These are phyloP conservation scores for Leishmania turanica DNA, from an alignment of 208 protist genomes.

Conservation along the genomic window DNA sequence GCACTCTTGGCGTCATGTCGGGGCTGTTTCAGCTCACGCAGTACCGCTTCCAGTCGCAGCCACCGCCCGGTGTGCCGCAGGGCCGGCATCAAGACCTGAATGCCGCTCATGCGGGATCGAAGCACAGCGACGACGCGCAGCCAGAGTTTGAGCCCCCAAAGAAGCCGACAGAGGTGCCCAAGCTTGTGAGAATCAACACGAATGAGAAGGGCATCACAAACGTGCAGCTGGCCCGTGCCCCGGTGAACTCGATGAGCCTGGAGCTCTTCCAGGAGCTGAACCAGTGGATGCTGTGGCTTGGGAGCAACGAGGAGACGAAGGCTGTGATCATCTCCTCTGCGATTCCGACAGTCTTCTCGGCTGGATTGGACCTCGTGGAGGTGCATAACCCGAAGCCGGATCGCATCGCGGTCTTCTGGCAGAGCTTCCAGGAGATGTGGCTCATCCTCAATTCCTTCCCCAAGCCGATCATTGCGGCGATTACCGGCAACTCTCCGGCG, in stretches of 20 bases:
- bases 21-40: conserved; percentile 14
- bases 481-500: conserved; percentile 75
- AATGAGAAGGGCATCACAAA: conserved; percentile 64
- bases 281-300: conserved; percentile 85
- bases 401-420: conserved; percentile 68
- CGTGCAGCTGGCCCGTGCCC: conserved; percentile 54
- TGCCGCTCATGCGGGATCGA: conserved; percentile 5
- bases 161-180: conserved; percentile 71
- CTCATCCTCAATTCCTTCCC: conserved; percentile 83
- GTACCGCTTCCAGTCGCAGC: conserved; percentile 29
- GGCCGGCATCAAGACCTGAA: background rate
- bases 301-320: conserved; percentile 75
- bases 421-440: conserved; percentile 80
- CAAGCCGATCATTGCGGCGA: conserved; percentile 77
- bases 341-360: conserved; percentile 79
- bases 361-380: conserved; percentile 77
- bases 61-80: conserved; percentile 25
- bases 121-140: conserved; percentile 14
- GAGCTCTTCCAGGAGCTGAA: conserved; percentile 81
- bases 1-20: conserved; percentile 12
- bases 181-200: conserved; percentile 66
- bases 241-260: conserved; percentile 77
- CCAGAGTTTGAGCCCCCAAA: conserved; percentile 58
- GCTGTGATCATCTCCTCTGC: conserved; percentile 71
- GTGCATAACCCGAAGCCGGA: conserved; percentile 72